Percentiles rank a stretch among this genome's conserved stretches.
Evolutionary conservation across 306 rosid genomes (phyloP).

Genomic region (Datisca glomerata): DNA sequence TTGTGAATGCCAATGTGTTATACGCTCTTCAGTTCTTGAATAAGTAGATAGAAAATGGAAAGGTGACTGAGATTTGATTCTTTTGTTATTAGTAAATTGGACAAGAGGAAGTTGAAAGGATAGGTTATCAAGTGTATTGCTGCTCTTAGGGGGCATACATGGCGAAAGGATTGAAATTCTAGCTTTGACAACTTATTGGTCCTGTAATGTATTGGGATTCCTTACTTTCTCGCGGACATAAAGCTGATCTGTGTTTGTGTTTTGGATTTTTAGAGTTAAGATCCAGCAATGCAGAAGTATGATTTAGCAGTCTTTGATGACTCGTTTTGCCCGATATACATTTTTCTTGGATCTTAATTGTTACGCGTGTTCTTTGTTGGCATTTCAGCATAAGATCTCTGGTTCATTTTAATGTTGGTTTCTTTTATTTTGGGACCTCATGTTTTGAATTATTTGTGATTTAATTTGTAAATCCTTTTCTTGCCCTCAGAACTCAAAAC

Average conservation of each 20-base stretch:
- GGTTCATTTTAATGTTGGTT: neutral
- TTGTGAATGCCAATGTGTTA: neutral
- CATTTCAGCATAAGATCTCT: neutral
- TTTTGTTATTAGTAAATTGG: neutral
- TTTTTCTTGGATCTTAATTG: too few species aligned
- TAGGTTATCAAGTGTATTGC: too few species aligned
- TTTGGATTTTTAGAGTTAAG: too few species aligned
- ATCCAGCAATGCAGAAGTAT: too few species aligned
- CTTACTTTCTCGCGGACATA: too few species aligned
- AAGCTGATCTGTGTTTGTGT: too few species aligned
- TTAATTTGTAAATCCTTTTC: constrained; percentile 1
- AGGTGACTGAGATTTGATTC: neutral
- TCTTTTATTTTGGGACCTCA: neutral
- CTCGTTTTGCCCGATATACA: too few species aligned
- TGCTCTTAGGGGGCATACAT: too few species aligned
- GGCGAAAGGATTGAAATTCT: neutral
- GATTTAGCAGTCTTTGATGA: too few species aligned
- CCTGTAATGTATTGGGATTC: too few species aligned
- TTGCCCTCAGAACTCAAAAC: constrained; percentile 43
- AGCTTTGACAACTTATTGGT: neutral
- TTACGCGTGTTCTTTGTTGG: too few species aligned
- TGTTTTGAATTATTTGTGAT: neutral
- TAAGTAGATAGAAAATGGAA: neutral
- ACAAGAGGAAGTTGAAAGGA: neutral
- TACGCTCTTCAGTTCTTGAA: neutral